These are phyloP conservation scores for Leptomonas seymouri DNA, from an alignment of 208 protist species.

Conservation along the genomic window DNA sequence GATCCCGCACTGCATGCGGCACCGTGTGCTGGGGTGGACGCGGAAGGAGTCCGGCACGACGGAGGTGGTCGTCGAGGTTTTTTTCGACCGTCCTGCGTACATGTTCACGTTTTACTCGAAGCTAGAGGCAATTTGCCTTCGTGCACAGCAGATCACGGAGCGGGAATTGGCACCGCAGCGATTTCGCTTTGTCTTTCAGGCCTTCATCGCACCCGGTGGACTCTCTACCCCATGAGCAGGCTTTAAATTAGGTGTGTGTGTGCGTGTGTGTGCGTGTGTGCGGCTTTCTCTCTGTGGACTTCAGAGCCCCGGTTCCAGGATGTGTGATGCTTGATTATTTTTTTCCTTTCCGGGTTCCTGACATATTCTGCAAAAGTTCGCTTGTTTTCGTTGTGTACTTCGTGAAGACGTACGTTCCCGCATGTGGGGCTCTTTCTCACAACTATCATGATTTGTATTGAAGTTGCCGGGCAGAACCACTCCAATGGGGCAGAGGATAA, in stretches of 20 bases:
- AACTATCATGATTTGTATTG: too few species aligned
- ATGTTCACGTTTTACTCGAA: slow-evolving; percentile 92
- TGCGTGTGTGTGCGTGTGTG: too few species aligned
- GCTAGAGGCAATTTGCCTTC: slow-evolving; percentile 81
- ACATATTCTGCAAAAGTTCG: too few species aligned
- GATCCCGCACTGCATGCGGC: slow-evolving; percentile 82
- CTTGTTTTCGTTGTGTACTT: too few species aligned
- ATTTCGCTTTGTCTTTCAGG: slow-evolving; percentile 89
- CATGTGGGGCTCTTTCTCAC: too few species aligned
- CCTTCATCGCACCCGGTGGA: slow-evolving; percentile 81
- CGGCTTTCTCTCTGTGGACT: too few species aligned
- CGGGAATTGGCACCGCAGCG: slow-evolving; percentile 55
- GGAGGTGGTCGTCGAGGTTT: slow-evolving; percentile 91
- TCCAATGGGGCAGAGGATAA: too few species aligned
- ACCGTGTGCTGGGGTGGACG: slow-evolving; percentile 89
- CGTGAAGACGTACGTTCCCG: too few species aligned
- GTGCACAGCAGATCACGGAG: slow-evolving; percentile 69
- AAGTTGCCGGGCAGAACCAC: too few species aligned
- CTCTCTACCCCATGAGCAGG: slow-evolving; percentile 40
- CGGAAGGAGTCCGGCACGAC: slow-evolving; percentile 76
- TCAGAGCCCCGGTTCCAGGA: too few species aligned
- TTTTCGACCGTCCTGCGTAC: slow-evolving; percentile 88
- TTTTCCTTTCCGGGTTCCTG: slow-evolving; percentile 3
- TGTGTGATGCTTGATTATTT: slow-evolving; percentile 1
- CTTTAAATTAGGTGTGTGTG: too few species aligned